Evolutionary conservation across 2,329 filamentous ascomycete species (phyloP).

Genomic region (Penicillium sumatraense): DNA sequence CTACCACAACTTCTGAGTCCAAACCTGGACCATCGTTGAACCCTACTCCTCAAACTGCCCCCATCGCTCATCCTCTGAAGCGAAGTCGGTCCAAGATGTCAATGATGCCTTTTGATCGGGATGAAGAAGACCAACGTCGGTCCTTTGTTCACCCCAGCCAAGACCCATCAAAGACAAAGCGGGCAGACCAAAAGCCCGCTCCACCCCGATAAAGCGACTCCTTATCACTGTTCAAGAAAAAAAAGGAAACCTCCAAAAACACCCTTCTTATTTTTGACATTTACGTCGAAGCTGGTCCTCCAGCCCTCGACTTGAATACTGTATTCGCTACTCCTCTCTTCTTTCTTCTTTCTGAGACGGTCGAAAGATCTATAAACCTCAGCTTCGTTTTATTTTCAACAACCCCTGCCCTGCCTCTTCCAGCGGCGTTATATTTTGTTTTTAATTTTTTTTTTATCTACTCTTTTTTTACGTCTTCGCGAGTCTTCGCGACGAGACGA

Average conservation of each 20-base stretch:
- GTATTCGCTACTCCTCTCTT: background rate
- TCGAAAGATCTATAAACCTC: constrained; percentile 2
- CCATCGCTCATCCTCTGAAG: constrained; percentile 37
- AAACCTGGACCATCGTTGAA: constrained; percentile 40
- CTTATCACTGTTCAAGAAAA: too few relatives aligned
- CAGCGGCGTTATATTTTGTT: constrained; percentile 7
- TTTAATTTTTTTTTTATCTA: too few relatives aligned
- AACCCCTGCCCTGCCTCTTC: background rate
- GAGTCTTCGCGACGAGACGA: too few relatives aligned
- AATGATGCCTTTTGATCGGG: constrained; percentile 31
- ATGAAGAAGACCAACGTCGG: constrained; percentile 41
- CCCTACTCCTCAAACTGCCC: constrained; percentile 30
- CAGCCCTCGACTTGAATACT: background rate
- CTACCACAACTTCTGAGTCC: constrained; percentile 37
- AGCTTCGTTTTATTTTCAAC: background rate
- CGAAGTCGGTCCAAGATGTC: constrained; percentile 37
- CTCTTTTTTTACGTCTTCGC: constrained; percentile 8
- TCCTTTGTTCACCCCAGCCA: constrained; percentile 39
- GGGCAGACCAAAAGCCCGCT: constrained; percentile 30
- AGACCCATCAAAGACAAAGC: constrained; percentile 35
- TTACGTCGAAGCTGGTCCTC: background rate
- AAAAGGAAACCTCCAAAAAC: background rate
- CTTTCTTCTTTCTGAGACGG: constrained; percentile 1
- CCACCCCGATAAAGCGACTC: constrained; percentile 5
- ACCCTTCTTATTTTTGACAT: background rate